These are phyloP conservation scores for Arctium minus DNA, from an alignment of 129 eudicot genomes.

Conservation along the genomic window DNA sequence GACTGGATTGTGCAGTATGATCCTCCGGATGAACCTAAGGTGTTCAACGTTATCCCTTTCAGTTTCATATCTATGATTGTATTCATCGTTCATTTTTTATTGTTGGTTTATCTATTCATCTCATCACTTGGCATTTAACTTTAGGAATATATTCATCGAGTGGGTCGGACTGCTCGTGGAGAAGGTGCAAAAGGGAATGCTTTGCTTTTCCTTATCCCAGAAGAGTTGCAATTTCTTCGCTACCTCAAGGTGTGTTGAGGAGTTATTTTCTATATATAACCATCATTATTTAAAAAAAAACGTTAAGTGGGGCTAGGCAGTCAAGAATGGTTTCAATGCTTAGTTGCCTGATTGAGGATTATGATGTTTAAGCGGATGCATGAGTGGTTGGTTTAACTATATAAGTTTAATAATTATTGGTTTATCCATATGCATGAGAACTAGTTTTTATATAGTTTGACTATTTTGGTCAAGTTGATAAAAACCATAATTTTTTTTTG, in stretches of 20 bases:
- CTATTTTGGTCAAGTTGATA: too few relatives aligned
- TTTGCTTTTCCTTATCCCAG: conserved; percentile 73
- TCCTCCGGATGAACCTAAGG: conserved; percentile 98
- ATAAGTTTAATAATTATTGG: too few relatives aligned
- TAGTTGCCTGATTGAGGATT: too few relatives aligned
- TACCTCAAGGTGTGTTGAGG: conserved; percentile 60
- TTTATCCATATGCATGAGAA: too few relatives aligned
- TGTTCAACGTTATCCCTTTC: neutral
- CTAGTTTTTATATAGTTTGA: too few relatives aligned
- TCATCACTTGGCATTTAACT: neutral
- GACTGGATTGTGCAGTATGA: conserved; percentile 94
- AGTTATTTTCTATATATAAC: too few relatives aligned
- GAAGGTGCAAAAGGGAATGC: conserved; percentile 90
- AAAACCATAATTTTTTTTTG: too few relatives aligned
- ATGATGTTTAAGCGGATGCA: too few relatives aligned
- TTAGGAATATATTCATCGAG: conserved; percentile 92
- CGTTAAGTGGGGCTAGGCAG: too few relatives aligned
- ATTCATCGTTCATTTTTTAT: neutral
- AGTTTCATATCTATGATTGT: neutral
- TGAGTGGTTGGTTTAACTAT: too few relatives aligned
- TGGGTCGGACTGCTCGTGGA: conserved; percentile 96
- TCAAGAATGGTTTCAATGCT: too few relatives aligned
- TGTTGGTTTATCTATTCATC: conserved; percentile 1
- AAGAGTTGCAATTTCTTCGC: conserved; percentile 69
- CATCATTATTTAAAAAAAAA: too few relatives aligned